These are phyloP conservation scores for Gracilaria caudata DNA, from an alignment of 23 red algal species.

Conservation along the genomic window DNA sequence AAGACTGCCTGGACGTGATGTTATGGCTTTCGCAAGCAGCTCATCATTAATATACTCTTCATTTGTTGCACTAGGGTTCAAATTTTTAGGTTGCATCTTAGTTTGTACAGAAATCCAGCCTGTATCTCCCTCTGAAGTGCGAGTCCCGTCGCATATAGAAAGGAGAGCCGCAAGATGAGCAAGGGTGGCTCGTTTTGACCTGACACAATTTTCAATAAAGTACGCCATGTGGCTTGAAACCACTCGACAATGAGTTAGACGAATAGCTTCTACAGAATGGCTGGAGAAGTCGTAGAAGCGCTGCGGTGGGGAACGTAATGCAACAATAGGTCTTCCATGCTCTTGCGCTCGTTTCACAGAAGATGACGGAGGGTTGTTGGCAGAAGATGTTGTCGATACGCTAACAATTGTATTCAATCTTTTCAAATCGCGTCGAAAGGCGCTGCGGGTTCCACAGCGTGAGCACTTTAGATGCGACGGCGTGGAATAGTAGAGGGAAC, in stretches of 20 bases:
- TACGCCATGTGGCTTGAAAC: constrained; percentile 74
- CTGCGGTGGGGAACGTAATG: constrained; percentile 23
- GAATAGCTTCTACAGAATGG: constrained; percentile 63
- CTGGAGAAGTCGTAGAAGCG: constrained; percentile 73
- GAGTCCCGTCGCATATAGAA: constrained; percentile 64
- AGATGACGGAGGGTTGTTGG: not conserved
- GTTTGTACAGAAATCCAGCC: constrained; percentile 37
- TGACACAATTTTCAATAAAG: constrained; percentile 47
- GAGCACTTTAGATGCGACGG: not conserved
- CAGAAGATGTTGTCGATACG: not conserved
- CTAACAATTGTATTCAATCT: not conserved
- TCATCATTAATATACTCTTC: not conserved
- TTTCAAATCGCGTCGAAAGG: not conserved
- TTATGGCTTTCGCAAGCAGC: constrained; percentile 31
- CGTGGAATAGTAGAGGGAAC: not conserved
- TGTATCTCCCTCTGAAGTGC: constrained; percentile 49
- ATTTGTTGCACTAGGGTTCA: not conserved
- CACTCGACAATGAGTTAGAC: constrained; percentile 78
- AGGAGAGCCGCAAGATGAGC: constrained; percentile 65
- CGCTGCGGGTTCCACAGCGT: not conserved
- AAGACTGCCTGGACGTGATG: constrained; percentile 16
- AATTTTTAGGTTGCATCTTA: not conserved
- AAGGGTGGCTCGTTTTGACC: constrained; percentile 45
- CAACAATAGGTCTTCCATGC: not conserved
- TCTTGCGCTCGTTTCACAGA: not conserved